phyloP scores from a whole-genome alignment of 1,284 basidiomycete species.

The Malassezia furfur region DNA sequence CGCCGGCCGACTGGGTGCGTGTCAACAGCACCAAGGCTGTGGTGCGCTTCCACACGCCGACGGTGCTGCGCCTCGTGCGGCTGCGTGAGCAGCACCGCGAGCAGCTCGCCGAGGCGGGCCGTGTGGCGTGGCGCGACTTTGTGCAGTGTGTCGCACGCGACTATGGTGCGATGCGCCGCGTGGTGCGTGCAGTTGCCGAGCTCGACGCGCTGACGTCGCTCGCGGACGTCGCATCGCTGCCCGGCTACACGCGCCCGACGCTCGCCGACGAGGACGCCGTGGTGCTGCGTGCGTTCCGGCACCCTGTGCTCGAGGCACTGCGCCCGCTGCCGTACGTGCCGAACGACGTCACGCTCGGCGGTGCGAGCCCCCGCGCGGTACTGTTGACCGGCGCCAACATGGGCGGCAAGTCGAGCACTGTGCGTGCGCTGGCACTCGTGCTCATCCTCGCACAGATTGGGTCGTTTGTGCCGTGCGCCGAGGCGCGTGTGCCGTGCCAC shows the following conservation, averaged over 20 bases:
- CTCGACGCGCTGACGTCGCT: constrained; percentile 33
- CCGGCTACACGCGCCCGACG: constrained; percentile 27
- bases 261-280: constrained; percentile 15
- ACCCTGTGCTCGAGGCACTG: constrained; percentile 37
- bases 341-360: constrained; percentile 30
- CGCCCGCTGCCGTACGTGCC: constrained; percentile 27
- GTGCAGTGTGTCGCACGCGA: constrained; percentile 17
- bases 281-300: constrained; percentile 27
- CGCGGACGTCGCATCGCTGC: constrained; percentile 21
- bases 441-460: constrained; percentile 54
- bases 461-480: constrained; percentile 58
- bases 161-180: constrained; percentile 29
- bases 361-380: constrained; percentile 17
- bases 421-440: constrained; percentile 36
- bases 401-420: constrained; percentile 60
- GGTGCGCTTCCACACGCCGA: constrained; percentile 73
- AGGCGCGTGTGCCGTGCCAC: constrained; percentile 63
- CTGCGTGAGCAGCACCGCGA: constrained; percentile 71
- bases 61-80: constrained; percentile 59
- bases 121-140: constrained; percentile 26
- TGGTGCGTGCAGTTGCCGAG: constrained; percentile 24
- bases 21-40: constrained; percentile 65
- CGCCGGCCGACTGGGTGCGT: constrained; percentile 71
- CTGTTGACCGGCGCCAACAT: constrained; percentile 47
- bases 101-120: constrained; percentile 56